Conservation (phyloP, 1,284 basidiomycete species). For the Ganoderma lingzhi region DNA sequence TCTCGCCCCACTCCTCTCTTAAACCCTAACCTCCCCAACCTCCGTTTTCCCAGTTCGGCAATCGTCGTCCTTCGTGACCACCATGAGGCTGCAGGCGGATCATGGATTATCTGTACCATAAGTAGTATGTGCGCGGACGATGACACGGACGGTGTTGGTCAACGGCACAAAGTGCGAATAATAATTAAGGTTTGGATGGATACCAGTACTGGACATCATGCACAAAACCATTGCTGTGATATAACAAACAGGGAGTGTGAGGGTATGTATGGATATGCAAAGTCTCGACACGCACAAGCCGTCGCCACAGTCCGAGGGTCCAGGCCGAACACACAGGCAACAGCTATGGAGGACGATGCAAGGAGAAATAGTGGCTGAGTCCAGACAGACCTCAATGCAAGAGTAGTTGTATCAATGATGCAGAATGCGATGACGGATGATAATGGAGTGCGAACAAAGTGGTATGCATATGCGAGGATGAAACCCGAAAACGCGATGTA, state of each 20-base stretch:
- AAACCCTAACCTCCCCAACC: slow-evolving; percentile 6
- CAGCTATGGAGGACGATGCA: slow-evolving; percentile 19
- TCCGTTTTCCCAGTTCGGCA: slow-evolving; percentile 3
- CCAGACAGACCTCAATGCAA: slow-evolving; percentile 8
- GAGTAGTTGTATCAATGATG: slow-evolving; percentile 15
- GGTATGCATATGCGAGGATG: slow-evolving; percentile 18
- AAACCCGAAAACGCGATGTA: not conserved
- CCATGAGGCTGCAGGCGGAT: not conserved
- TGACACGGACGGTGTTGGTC: not conserved
- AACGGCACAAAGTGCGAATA: slow-evolving; percentile 8
- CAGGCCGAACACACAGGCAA: slow-evolving; percentile 14
- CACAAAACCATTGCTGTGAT: slow-evolving; percentile 20
- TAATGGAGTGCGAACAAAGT: slow-evolving; percentile 7
- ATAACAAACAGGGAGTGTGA: slow-evolving; percentile 22
- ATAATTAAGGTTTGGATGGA: slow-evolving; percentile 13
- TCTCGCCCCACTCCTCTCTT: not conserved
- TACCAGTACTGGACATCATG: slow-evolving; percentile 15
- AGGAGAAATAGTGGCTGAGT: not conserved
- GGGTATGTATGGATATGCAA: slow-evolving; percentile 18
- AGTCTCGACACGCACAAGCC: slow-evolving; percentile 16
- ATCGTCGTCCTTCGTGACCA: not conserved
- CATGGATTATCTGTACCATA: too few relatives aligned
- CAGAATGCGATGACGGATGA: slow-evolving; percentile 1
- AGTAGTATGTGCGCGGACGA: not conserved
- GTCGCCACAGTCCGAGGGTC: slow-evolving; percentile 16